Base-by-base conservation (phyloP, 441 rosid species). In the Gossypium schwendimanii region DNA sequence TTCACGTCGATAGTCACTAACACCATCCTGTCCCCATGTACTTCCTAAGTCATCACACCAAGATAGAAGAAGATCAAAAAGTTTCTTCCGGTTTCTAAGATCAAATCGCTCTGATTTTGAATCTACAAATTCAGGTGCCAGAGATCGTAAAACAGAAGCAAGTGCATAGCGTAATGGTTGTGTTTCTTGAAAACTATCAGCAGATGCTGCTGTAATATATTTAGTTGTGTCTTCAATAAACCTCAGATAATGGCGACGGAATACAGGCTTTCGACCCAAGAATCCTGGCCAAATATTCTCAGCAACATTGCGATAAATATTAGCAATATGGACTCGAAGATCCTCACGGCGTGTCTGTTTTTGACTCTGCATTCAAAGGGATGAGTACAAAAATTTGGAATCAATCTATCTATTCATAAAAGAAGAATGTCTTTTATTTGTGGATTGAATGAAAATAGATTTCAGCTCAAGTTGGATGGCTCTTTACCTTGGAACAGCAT, bases 271-370 rank as follows among this genome's bases (percentile, higher is more conserved):
- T 72, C 93, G 96, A 71, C 82, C 84, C 83, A 96, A 83, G 91
- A 87, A 86, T 71, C 98, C 96, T 66, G 98, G 99, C 99, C 99
- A 96, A 79, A 96, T 85, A 80, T 86, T 90, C 83, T 96, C 99
- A 76, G 98, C 85, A 66, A 90, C 85, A 57, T 88, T 88, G 31
- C 95, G 94, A 76, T 90, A 96, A 76, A 93, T 96, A 81, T 85
- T 93, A 39, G 98, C 97, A 55, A 93, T 85, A 78, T 91, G 96
- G 52, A 79, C 79, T 49, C 96, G 97, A 62, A 96, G 93, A 79
- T 96, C 99, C 78, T 96, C 99, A 62, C 98, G 93, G 49, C 99
- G 98, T 78, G 76, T 73, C 70, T 88, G 85, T 83, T 90, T 96
- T 78, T 92, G 98, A 82, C 88, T 86, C 96, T 96, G 94, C 87